A percentile compares a stretch with the other conserved stretches of the same genome.
phyloP scores from a whole-genome alignment of 805 yeast species.

The Blastobotrys muscicola region DNA sequence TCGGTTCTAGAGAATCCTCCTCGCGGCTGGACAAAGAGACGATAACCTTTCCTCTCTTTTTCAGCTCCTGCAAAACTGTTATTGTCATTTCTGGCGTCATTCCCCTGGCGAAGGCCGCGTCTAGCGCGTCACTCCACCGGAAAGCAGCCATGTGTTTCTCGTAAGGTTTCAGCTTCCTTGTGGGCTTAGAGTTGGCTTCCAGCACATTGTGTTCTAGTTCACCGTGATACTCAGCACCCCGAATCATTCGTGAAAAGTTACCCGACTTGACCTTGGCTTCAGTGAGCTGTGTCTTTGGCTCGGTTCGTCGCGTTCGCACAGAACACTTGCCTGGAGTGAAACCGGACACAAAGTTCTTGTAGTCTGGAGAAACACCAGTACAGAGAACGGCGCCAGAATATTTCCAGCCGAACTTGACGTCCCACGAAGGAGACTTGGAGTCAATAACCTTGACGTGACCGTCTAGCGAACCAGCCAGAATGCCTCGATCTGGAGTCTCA shows the following conservation, averaged over 20 bases:
- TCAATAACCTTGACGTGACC: conserved; percentile 97
- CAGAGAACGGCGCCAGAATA: conserved; percentile 88
- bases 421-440: conserved; percentile 53
- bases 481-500: conserved; percentile 63
- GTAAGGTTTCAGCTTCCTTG: conserved; percentile 65
- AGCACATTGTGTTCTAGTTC: conserved; percentile 72
- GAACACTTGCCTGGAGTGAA: conserved; percentile 81
- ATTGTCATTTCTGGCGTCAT: conserved; percentile 70
- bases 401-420: conserved; percentile 94
- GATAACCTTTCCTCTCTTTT: conserved; percentile 79
- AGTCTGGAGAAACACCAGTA: conserved; percentile 80
- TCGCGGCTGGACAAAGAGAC: conserved; percentile 76
- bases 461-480: conserved; percentile 89
- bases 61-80: conserved; percentile 77
- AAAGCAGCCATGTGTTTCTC: conserved; percentile 81
- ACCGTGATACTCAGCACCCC: conserved; percentile 87
- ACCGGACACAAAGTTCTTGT: conserved; percentile 88
- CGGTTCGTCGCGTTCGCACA: conserved; percentile 74
- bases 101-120: conserved; percentile 73
- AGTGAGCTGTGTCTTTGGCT: conserved; percentile 20
- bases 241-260: conserved; percentile 68
- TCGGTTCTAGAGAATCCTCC: conserved; percentile 76
- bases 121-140: conserved; percentile 89
- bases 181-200: conserved; percentile 42
- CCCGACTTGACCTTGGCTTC: conserved; percentile 36